Percentiles rank a stretch among this genome's conserved stretches.
These are phyloP conservation scores for Knoxia roxburghii DNA, from an alignment of 257 asterid genomes.

Conservation along the genomic window DNA sequence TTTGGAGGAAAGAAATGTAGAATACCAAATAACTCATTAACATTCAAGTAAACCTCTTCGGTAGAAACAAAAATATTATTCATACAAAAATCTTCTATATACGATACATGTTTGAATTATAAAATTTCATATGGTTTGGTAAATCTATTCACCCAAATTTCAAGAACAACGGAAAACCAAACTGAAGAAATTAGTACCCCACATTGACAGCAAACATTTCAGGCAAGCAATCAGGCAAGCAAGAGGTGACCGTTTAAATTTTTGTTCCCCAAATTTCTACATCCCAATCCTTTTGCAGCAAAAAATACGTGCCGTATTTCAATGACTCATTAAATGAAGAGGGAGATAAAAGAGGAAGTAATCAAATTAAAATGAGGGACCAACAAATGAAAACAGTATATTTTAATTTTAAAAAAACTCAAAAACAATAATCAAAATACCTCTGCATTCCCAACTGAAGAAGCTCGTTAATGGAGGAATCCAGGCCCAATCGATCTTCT, in stretches of 20 bases:
- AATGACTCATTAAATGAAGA: background rate
- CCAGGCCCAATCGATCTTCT: conserved; percentile 55
- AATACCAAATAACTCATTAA: background rate
- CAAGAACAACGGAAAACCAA: background rate
- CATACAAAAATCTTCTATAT: too few relatives aligned
- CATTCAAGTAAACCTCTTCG: background rate
- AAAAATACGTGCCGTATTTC: background rate
- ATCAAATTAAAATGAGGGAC: background rate
- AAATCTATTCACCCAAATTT: background rate
- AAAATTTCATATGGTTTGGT: background rate
- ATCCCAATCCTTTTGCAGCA: background rate
- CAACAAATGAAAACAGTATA: background rate
- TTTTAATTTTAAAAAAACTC: background rate
- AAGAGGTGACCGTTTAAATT: background rate
- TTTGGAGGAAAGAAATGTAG: background rate
- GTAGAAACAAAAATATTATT: too few relatives aligned
- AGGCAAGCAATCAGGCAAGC: background rate
- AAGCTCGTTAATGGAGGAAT: conserved; percentile 70
- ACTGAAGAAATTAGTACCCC: background rate
- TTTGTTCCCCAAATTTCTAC: background rate
- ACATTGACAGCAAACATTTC: background rate
- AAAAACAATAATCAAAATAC: conserved; percentile 28
- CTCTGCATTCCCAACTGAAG: conserved; percentile 78
- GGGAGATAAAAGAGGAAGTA: background rate
- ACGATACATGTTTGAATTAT: too few relatives aligned